These are phyloP conservation scores for Amanita rimosa DNA, from an alignment of 768 basidiomycete species.

Conservation along the genomic window DNA sequence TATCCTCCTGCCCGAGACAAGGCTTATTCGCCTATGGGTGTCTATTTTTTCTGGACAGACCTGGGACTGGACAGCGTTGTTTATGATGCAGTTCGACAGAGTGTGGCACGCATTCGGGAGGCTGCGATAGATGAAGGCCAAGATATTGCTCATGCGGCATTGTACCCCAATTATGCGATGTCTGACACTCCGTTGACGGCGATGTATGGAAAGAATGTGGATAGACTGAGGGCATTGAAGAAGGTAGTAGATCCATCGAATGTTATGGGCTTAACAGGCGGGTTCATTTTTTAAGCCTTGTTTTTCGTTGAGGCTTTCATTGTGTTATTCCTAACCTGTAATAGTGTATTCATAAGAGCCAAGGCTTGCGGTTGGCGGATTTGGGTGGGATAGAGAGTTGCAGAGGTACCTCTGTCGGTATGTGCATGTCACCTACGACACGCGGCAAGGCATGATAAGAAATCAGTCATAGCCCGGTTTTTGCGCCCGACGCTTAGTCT, in stretches of 20 bases:
- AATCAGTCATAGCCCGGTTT: no score
- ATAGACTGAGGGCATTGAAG: conserved; percentile 22
- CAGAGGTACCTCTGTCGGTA: no score
- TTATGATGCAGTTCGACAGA: conserved; percentile 21
- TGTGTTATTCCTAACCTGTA: no score
- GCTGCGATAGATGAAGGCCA: conserved; percentile 22
- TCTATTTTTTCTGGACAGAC: conserved; percentile 15
- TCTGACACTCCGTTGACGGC: conserved; percentile 28
- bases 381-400: no score
- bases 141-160: conserved; percentile 18
- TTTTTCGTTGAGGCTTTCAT: no score
- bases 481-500: no score
- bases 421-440: no score
- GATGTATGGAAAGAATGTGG: conserved; percentile 31
- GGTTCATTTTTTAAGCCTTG: background rate
- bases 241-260: no score
- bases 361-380: no score
- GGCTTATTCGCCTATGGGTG: conserved; percentile 16
- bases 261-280: conserved; percentile 22
- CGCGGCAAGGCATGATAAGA: no score
- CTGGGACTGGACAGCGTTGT: conserved; percentile 14
- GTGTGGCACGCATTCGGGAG: conserved; percentile 22
- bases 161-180: conserved; percentile 32
- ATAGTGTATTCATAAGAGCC: no score
- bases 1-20: conserved; percentile 26